These are phyloP conservation scores for Schizophyllum commune DNA, from an alignment of 1,284 basidiomycete genomes.

Conservation along the genomic window DNA sequence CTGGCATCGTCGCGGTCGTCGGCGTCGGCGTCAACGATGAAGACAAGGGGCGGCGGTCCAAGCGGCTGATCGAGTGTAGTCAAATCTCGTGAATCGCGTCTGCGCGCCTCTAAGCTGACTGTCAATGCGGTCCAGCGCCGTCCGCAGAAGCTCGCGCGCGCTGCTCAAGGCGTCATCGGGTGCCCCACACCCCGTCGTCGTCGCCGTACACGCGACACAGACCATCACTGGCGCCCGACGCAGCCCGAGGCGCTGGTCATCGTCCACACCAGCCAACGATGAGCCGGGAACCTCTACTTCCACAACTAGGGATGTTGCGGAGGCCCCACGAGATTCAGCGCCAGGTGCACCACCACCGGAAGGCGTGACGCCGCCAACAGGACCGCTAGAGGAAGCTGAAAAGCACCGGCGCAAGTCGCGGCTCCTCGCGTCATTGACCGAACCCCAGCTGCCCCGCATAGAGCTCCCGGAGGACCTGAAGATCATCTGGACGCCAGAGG, in stretches of 20 bases:
- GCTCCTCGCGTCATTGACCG: slow-evolving; percentile 4
- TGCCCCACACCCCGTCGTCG: slow-evolving; percentile 17
- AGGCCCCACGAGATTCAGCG: background rate
- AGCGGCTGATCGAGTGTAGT: background rate
- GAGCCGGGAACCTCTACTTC: background rate
- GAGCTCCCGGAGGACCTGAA: slow-evolving; percentile 47
- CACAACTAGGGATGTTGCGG: background rate
- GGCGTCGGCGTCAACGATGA: background rate
- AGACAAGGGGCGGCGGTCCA: background rate
- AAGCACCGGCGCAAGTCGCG: background rate
- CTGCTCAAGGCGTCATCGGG: slow-evolving; percentile 31
- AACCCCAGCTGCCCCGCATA: slow-evolving; percentile 15
- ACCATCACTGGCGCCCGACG: slow-evolving; percentile 18
- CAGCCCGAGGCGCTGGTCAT: background rate
- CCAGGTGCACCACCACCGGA: background rate
- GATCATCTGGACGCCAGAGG: slow-evolving; percentile 54
- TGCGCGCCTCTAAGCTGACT: background rate
- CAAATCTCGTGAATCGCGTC: background rate
- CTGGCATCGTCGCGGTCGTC: background rate
- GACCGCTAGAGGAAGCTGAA: background rate
- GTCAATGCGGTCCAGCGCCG: slow-evolving; percentile 44
- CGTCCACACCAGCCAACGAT: background rate
- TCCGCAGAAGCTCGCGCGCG: slow-evolving; percentile 44
- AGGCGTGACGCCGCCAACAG: background rate
- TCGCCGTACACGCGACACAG: slow-evolving; percentile 3